phyloP scores from a whole-genome alignment of 176 grass and related monocot species.

The Panicum miliaceum region DNA sequence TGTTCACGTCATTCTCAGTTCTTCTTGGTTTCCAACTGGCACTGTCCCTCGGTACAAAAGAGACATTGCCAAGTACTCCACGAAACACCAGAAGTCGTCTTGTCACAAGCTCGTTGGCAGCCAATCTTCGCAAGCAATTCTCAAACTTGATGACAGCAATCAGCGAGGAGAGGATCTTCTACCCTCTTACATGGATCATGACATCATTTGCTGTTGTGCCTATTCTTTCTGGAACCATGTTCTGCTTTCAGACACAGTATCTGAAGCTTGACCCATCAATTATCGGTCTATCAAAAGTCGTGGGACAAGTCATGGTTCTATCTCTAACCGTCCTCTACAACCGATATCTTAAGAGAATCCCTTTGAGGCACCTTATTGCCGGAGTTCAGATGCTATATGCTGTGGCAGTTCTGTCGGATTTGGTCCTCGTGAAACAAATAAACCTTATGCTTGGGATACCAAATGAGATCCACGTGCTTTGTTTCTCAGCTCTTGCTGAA shows the following conservation, averaged over 20 bases:
- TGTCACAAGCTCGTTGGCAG: constrained; percentile 43
- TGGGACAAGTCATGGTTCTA: constrained; percentile 83
- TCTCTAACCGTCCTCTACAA: constrained; percentile 73
- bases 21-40: constrained; percentile 72
- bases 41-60: constrained; percentile 67
- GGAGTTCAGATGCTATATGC: constrained; percentile 74
- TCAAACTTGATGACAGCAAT: constrained; percentile 58
- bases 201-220: constrained; percentile 81
- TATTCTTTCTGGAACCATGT: constrained; percentile 77
- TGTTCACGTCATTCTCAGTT: constrained; percentile 74
- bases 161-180: constrained; percentile 56
- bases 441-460: constrained; percentile 78
- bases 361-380: constrained; percentile 56
- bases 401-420: constrained; percentile 65
- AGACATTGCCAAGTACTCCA: constrained; percentile 47
- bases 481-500: constrained; percentile 78
- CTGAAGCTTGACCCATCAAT: constrained; percentile 77
- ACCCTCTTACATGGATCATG: constrained; percentile 83
- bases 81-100: constrained; percentile 21
- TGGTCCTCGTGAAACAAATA: constrained; percentile 78
- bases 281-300: constrained; percentile 82
- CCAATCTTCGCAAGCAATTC: constrained; percentile 63
- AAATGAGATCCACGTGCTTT: constrained; percentile 70
- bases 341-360: constrained; percentile 59
- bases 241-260: constrained; percentile 85